Base-by-base conservation (phyloP, 1,284 basidiomycete species). In the Chiua sp. region DNA sequence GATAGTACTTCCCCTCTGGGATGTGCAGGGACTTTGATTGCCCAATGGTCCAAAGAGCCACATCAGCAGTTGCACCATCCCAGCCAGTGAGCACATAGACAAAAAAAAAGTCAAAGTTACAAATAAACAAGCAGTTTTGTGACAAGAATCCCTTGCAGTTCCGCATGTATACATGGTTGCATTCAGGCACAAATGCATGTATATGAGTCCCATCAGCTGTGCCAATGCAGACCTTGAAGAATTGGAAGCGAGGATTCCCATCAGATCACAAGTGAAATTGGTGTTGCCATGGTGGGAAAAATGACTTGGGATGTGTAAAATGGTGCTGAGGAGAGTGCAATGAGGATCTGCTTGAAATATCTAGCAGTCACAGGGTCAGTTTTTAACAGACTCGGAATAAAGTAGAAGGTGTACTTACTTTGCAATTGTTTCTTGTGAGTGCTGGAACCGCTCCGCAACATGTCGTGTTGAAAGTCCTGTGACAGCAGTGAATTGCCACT, bases 61-160 rank as follows among this genome's bases (percentile, higher is more conserved):
- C 33, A 37, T 51, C 23, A 22, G 50, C 33, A 23, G 50, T 37
- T 7, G n/a, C 18, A 6, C 50, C 33, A 23, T 51, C 67, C 42
- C 52, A 53, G 22, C 52, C 30, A 8, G n/a, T 53, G 16, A 65
- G 47, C 10, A 37, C 8, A 32, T 61, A 61, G 35, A 22, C 35
- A 22, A 61, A 61, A 3, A 26, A 8, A 22, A 61, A 23, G 15
- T 62, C 28, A 56, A 63, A 67, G 39, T 64, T 42, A 54, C 22
- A 51, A 18, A 35, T 33, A 22, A 50, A 50, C 5, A 50, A 32
- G 22, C 49, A 50, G n/a, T 50, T 50, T n/a, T 51, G 22, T 10
- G 22, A 51, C 7, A 51, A 22, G 23, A 26, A 51, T 13, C 50
- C 50, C 16, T 51, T 51, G 15, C 22, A 6, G 22, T 51, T 51